These are phyloP conservation scores for Lentinula guzmanii DNA, from an alignment of 768 basidiomycete genomes.

Conservation along the genomic window DNA sequence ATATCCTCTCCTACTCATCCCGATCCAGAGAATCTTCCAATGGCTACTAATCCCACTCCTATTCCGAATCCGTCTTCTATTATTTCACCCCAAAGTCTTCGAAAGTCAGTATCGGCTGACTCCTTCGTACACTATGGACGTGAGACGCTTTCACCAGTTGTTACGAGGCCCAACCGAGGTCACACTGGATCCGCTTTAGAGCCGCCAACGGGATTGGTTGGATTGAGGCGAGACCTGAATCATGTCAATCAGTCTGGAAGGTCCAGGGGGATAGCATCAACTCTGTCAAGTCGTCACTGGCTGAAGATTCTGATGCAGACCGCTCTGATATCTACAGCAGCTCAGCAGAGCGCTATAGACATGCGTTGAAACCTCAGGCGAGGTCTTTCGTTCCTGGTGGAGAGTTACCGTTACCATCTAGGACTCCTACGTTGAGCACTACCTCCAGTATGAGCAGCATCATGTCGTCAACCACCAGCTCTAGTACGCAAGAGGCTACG, in stretches of 20 bases:
- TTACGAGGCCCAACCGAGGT: constrained; percentile 31
- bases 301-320: constrained; percentile 49
- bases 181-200: constrained; percentile 29
- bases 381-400: constrained; percentile 44
- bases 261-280: constrained; percentile 50
- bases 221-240: constrained; percentile 16
- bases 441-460: constrained; percentile 32
- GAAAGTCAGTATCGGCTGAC: constrained; percentile 76
- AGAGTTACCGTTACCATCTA: constrained; percentile 57
- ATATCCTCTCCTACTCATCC: constrained; percentile 29
- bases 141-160: constrained; percentile 24
- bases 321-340: constrained; percentile 38
- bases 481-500: constrained; percentile 30
- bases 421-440: constrained; percentile 35
- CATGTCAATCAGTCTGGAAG: constrained; percentile 31
- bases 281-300: constrained; percentile 30
- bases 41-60: constrained; percentile 9
- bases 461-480: constrained; percentile 26
- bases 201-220: constrained; percentile 22
- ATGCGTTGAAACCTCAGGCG: constrained; percentile 40
- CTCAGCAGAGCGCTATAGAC: constrained; percentile 36
- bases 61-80: constrained; percentile 20
- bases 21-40: constrained; percentile 17
- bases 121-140: constrained; percentile 53
- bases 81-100: constrained; percentile 36